These are phyloP conservation scores for Sarocladium brachiariae DNA, from an alignment of 2,329 filamentous ascomycete species.

Conservation along the genomic window DNA sequence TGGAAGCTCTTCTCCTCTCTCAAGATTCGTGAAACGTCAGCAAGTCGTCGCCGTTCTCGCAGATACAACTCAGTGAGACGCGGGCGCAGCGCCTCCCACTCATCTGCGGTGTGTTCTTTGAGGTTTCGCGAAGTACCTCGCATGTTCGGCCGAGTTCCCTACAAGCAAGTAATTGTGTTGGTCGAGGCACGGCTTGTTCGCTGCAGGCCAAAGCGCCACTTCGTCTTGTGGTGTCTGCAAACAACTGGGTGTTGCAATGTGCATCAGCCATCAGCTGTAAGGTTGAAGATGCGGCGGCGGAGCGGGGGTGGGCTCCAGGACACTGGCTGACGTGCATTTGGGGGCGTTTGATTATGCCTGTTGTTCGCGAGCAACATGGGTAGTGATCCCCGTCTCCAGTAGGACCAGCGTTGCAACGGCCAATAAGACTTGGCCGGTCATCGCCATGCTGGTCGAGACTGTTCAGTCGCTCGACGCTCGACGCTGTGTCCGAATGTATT, in stretches of 20 bases:
- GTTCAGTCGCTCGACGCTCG: too few species aligned
- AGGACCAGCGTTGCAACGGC: too few species aligned
- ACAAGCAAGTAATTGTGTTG: neutral
- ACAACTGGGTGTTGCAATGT: neutral
- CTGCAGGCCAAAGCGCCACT: neutral
- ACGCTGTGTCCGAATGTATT: neutral
- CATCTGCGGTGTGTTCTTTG: neutral
- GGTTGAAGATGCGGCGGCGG: too few species aligned
- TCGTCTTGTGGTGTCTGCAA: neutral
- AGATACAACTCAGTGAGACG: slow-evolving; percentile 4
- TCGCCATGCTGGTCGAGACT: too few species aligned
- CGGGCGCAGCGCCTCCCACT: neutral
- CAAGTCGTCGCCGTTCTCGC: neutral
- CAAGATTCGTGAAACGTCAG: neutral
- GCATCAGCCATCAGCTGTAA: neutral
- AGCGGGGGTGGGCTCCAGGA: too few species aligned
- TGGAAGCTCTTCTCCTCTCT: slow-evolving; percentile 3
- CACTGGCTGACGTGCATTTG: too few species aligned
- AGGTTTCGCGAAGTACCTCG: neutral
- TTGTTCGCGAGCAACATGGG: too few species aligned
- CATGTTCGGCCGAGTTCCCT: neutral
- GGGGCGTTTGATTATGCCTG: too few species aligned
- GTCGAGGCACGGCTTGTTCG: neutral
- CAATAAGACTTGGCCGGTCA: too few species aligned
- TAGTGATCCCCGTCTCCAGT: too few species aligned